phyloP scores from a whole-genome alignment of 2,329 filamentous ascomycete species.

The Trichoderma sp. region DNA sequence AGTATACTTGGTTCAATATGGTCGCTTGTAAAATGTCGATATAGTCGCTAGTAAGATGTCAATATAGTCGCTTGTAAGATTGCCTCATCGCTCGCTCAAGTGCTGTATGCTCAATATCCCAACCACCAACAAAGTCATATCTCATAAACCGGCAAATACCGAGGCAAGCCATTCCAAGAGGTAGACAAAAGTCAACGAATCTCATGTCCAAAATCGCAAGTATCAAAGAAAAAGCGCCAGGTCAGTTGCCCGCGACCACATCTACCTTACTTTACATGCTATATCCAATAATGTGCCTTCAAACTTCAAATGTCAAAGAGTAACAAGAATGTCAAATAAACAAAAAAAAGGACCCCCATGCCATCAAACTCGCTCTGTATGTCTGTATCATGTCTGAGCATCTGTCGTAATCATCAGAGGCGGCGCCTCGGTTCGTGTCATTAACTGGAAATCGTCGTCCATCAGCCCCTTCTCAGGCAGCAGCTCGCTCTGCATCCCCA shows the following conservation, averaged over 20 bases:
- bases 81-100: not conserved
- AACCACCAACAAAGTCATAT: not conserved
- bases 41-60: too few relatives aligned
- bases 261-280: constrained; percentile 18
- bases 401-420: constrained; percentile 33
- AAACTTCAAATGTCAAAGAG: not conserved
- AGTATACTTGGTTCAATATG: too few relatives aligned
- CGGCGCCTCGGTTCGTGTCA: constrained; percentile 30
- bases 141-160: constrained; percentile 4
- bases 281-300: not conserved
- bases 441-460: constrained; percentile 31
- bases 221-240: constrained; percentile 10
- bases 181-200: not conserved
- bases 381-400: constrained; percentile 23
- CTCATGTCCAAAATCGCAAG: constrained; percentile 19
- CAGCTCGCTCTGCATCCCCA: constrained; percentile 30
- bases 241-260: constrained; percentile 27
- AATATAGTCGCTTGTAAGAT: not conserved
- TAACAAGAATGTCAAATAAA: not conserved
- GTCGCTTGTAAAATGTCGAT: too few relatives aligned
- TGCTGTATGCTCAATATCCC: not conserved
- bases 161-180: not conserved
- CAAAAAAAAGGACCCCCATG: too few relatives aligned
- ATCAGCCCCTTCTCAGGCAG: constrained; percentile 30
- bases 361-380: not conserved